Evolutionary conservation across 1,284 basidiomycete genomes (phyloP), one percentile per base, ranked within the genome.

Genomic region (Cryptococcus sp.): DNA sequence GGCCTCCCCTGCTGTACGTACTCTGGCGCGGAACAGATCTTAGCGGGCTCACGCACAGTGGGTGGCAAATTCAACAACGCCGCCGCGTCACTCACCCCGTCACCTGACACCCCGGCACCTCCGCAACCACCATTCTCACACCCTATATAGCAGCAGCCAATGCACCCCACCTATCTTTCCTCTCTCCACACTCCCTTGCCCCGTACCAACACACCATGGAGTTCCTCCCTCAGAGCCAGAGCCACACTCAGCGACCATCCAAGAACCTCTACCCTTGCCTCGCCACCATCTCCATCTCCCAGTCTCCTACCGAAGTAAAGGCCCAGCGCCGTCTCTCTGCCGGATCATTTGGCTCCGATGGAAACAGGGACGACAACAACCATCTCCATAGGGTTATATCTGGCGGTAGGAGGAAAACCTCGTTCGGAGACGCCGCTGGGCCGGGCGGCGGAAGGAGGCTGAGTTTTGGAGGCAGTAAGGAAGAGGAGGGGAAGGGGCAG

Each of bases 241-340:
- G n/a, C 24, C 33, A 59, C 43, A 18, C 24, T n/a, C n/a, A n/a
- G n/a, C n/a, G n/a, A 42, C 47, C 40, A 18, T 70, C 71, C 53
- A 68, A 66, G 63, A 66, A 66, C 57, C 59, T 71, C 44, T 72
- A 67, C 62, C 68, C 72, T 28, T 71, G 70, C 49, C 59, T 69
- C n/a, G 71, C 69, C 3, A 67, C 59, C 48, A 69, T 76, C 57
- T 66, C 60, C 51, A 52, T 74, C 52, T 46, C 48, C 28, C 59
- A 60, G 24, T 35, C 55, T 15, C 48, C 46, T 5, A 39, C 53
- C 24, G 56, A 55, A 5, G 16, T 50, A 9, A 52, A 50, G n/a
- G 39, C 58, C 13, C 48, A 35, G 7, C 63, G 73, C 23, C 68
- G 73, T 40, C 45, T 63, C 42, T 74, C 72, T 12, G 46, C 50